A percentile compares a stretch with the other conserved stretches of the same genome.
Conservation (phyloP, 2,329 filamentous ascomycete species). For the Elsinoe fawcettii region DNA sequence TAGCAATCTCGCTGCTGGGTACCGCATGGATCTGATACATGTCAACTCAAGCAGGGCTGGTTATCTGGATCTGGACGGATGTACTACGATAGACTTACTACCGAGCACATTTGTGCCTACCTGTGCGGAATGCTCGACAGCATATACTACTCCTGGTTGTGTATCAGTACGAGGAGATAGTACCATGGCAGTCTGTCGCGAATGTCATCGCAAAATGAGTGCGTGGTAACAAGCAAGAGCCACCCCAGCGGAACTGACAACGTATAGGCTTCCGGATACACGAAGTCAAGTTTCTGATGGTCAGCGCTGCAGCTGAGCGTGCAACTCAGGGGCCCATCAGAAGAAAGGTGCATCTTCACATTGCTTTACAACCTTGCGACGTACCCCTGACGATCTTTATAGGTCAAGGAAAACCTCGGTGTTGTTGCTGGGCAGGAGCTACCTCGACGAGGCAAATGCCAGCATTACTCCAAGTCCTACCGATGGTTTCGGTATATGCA, state of each 20-base stretch:
- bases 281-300: constrained; percentile 67
- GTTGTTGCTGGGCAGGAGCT: constrained; percentile 49
- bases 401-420: constrained; percentile 46
- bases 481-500: constrained; percentile 47
- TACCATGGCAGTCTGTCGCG: constrained; percentile 65
- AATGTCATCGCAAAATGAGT: constrained; percentile 73
- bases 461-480: constrained; percentile 48
- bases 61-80: constrained; percentile 69
- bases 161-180: constrained; percentile 66
- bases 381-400: constrained; percentile 13
- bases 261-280: constrained; percentile 59
- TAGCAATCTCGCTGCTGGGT: constrained; percentile 39
- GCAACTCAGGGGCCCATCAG: constrained; percentile 25
- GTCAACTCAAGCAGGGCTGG: constrained; percentile 65
- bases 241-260: neutral
- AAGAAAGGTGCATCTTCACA: constrained; percentile 23
- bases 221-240: constrained; percentile 21
- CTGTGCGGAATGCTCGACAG: constrained; percentile 66
- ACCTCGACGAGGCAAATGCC: constrained; percentile 45
- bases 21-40: constrained; percentile 62
- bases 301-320: constrained; percentile 43
- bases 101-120: constrained; percentile 74
- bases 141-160: constrained; percentile 55
- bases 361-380: neutral
- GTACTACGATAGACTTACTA: constrained; percentile 66